phyloP scores from a whole-genome alignment of 2,329 filamentous ascomycete genomes.

The Xylariales sp. region DNA sequence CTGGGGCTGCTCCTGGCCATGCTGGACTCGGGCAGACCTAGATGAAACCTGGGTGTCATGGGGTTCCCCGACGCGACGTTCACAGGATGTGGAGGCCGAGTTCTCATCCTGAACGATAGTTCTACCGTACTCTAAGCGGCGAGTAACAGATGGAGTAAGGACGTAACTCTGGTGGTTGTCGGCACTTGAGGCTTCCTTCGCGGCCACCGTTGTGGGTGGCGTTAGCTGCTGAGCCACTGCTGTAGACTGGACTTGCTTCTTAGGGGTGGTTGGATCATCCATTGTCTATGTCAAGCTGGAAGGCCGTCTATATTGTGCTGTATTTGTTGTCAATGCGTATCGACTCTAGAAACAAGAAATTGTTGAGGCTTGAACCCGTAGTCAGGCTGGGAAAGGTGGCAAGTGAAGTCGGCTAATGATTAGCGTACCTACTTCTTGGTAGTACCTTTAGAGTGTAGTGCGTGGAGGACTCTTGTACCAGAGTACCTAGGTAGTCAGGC shows the following conservation, averaged over 20 bases:
- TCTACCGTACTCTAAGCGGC: neutral
- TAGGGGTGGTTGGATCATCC: conserved; percentile 13
- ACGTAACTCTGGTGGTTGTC: neutral
- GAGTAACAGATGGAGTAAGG: neutral
- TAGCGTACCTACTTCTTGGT: neutral
- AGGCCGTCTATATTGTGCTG: neutral
- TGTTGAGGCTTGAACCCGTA: neutral
- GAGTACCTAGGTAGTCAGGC: too few species aligned
- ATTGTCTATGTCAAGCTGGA: conserved; percentile 2
- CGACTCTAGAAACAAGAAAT: neutral
- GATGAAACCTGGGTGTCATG: neutral
- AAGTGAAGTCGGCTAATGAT: neutral
- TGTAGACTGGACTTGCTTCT: neutral
- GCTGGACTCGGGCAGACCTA: neutral
- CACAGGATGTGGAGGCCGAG: neutral
- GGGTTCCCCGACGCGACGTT: neutral
- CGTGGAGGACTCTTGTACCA: too few species aligned
- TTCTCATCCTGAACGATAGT: neutral
- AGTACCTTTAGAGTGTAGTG: too few species aligned
- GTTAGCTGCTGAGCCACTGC: neutral
- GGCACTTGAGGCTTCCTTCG: neutral
- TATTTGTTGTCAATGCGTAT: neutral
- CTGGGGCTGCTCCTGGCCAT: neutral
- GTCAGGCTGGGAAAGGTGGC: neutral
- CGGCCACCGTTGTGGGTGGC: neutral